Evolutionary conservation across 2,329 filamentous ascomycete species (phyloP).

Genomic region (Lachnellula occidentalis): DNA sequence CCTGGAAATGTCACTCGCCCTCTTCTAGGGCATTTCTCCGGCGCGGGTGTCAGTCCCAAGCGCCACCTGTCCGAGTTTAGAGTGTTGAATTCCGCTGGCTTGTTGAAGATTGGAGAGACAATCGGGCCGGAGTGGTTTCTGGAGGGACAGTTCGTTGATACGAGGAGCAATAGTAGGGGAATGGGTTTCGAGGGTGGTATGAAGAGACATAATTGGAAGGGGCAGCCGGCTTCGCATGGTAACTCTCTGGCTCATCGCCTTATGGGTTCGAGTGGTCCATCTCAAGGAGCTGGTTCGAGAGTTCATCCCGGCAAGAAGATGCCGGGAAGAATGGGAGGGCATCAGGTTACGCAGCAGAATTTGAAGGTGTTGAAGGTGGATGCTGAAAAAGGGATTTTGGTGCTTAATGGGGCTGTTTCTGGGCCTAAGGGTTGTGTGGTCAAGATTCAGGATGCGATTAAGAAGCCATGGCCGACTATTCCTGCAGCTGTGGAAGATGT

Average conservation of each 20-base stretch:
- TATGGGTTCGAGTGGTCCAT: constrained; percentile 83
- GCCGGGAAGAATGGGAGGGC: constrained; percentile 90
- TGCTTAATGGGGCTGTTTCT: constrained; percentile 80
- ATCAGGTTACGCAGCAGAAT: constrained; percentile 86
- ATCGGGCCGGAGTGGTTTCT: constrained; percentile 88
- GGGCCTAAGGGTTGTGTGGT: constrained; percentile 85
- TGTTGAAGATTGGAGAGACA: constrained; percentile 69
- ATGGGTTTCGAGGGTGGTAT: constrained; percentile 96
- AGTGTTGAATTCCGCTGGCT: constrained; percentile 66
- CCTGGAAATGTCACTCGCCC: constrained; percentile 74
- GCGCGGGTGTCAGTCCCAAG: constrained; percentile 78
- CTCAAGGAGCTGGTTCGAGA: constrained; percentile 86
- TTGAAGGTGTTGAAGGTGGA: constrained; percentile 85
- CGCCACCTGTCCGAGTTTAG: constrained; percentile 79
- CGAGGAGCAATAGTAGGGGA: constrained; percentile 70
- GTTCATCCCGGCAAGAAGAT: constrained; percentile 97
- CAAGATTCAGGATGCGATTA: constrained; percentile 82
- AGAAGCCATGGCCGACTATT: constrained; percentile 68
- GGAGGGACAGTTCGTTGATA: constrained; percentile 85
- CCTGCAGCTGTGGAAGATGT: constrained; percentile 47
- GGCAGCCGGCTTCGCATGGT: constrained; percentile 90
- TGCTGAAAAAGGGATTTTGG: constrained; percentile 76
- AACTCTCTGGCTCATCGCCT: constrained; percentile 91
- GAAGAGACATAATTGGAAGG: constrained; percentile 88
- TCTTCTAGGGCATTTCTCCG: constrained; percentile 81